Evolutionary conservation across 148 eudicot species (phyloP).

Genomic region (Camellia japonica): DNA sequence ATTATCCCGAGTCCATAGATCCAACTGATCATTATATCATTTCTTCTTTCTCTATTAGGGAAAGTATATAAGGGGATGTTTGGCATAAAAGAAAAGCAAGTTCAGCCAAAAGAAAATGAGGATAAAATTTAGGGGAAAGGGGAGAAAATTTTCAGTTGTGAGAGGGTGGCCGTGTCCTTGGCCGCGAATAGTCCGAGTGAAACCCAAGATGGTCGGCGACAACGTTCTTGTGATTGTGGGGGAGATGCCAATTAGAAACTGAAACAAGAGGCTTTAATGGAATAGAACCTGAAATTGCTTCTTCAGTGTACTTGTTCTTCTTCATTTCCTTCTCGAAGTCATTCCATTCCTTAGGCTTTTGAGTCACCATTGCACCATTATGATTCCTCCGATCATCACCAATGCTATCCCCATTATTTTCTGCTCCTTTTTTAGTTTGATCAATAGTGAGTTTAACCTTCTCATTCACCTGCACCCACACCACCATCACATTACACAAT

Average conservation of each 20-base stretch:
- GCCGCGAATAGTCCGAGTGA: slow-evolving; percentile 22
- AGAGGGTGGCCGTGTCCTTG: slow-evolving; percentile 20
- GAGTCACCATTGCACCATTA: not conserved
- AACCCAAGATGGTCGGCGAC: slow-evolving; percentile 8
- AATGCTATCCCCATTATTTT: not conserved
- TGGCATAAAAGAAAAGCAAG: not conserved
- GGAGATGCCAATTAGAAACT: slow-evolving; percentile 7
- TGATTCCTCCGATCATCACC: not conserved
- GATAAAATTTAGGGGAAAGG: too few species aligned
- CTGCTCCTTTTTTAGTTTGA: not conserved
- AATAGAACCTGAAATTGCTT: slow-evolving; percentile 3
- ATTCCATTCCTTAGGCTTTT: not conserved
- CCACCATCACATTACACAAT: too few species aligned
- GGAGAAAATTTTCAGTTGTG: slow-evolving; percentile 11
- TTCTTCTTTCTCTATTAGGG: not conserved
- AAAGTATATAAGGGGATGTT: not conserved
- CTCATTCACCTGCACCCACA: not conserved
- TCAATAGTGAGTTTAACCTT: not conserved
- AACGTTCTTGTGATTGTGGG: not conserved
- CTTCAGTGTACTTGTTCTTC: too few species aligned
- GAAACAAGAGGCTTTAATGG: slow-evolving; percentile 9
- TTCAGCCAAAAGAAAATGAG: too few species aligned
- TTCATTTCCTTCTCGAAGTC: not conserved
- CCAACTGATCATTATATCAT: too few species aligned
- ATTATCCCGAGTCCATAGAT: too few species aligned